Evolutionary conservation across 2,329 filamentous ascomycete species (phyloP), one percentile per base, ranked within the genome.

Genomic region (Neopestalotiopsis sp.): DNA sequence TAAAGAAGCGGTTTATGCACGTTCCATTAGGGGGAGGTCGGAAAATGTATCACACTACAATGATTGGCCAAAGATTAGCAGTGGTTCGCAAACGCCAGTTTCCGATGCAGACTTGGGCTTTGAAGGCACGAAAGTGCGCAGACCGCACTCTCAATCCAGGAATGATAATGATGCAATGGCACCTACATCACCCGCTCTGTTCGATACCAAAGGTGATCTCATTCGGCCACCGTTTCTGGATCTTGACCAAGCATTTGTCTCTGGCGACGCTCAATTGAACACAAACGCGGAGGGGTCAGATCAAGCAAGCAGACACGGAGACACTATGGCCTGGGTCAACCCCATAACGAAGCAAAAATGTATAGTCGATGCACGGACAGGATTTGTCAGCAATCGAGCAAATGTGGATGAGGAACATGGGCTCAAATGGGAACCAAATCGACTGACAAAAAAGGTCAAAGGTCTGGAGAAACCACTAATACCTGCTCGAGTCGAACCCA

Each of bases 291-390:
- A 6, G 2, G 34, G 12, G 4, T 62, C 59, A 17, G 59, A 45
- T 14, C 58, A 30, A 71, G 74, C 49, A 61, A 9, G 24, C 34
- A 40, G 82, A 82, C 63, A 75, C 76, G n/a, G 76, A 76, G 74
- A 77, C 7, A 77, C 80, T 0, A 76, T 89, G 0, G 69, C 79
- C 17, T 94, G 92, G 92, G 83, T 81, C 1, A 88, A 94, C 73
- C 90, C 91, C 0, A 74, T 79, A 9, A 92, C 88, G 0, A 86
- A 85, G 71, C 79, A 86, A 69, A 81, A 72, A 1, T 84, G 83
- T 61, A 67, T 81, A 1, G 77, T 92, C n/a, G 87, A 91, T 71
- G 74, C 82, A 5, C 83, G 86, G 24, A 91, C 89, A 10, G 90
- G 89, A 68, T 84, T 84, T 49, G 76, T 81, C 1, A 67, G 81